phyloP scores from a whole-genome alignment of 352 stramenopile species.

The Bremia lactucae region DNA sequence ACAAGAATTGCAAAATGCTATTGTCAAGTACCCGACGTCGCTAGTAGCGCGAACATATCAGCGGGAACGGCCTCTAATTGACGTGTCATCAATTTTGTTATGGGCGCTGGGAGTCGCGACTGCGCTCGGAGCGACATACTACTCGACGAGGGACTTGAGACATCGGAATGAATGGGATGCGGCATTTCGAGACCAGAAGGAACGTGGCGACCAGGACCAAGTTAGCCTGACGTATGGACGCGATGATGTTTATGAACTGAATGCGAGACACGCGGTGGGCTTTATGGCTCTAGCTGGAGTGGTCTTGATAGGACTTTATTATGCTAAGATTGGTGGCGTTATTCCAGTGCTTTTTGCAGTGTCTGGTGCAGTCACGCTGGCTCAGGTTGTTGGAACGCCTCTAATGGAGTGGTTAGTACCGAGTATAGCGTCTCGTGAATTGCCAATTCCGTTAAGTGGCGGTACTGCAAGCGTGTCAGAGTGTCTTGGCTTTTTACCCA shows the following conservation, averaged over 20 bases:
- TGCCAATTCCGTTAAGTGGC: conserved; percentile 25
- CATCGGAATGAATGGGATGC: conserved; percentile 6
- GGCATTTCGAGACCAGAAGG: conserved; percentile 11
- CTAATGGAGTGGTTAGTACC: conserved; percentile 26
- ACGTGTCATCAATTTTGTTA: conserved; percentile 47
- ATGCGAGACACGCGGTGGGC: conserved; percentile 39
- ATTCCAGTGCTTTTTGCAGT: conserved; percentile 65
- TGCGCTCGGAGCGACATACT: conserved; percentile 51
- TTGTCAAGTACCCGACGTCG: conserved; percentile 28
- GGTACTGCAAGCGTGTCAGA: conserved; percentile 39
- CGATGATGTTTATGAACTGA: conserved; percentile 50
- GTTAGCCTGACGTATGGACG: conserved; percentile 1
- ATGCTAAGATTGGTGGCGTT: conserved; percentile 40
- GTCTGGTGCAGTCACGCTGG: conserved; percentile 37
- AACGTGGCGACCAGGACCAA: conserved; percentile 10
- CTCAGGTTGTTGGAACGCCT: conserved; percentile 41
- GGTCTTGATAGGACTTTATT: conserved; percentile 67
- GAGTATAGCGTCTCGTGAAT: conserved; percentile 20
- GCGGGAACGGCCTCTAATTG: conserved; percentile 36
- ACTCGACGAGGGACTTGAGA: conserved; percentile 25
- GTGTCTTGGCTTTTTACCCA: conserved; percentile 31
- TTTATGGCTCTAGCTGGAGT: conserved; percentile 52
- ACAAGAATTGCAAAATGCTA: conserved; percentile 27
- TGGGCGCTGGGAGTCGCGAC: conserved; percentile 54
- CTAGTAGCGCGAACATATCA: conserved; percentile 33